phyloP scores from a whole-genome alignment of 2,329 filamentous ascomycete species.

The Penicillium psychrosexuale region DNA sequence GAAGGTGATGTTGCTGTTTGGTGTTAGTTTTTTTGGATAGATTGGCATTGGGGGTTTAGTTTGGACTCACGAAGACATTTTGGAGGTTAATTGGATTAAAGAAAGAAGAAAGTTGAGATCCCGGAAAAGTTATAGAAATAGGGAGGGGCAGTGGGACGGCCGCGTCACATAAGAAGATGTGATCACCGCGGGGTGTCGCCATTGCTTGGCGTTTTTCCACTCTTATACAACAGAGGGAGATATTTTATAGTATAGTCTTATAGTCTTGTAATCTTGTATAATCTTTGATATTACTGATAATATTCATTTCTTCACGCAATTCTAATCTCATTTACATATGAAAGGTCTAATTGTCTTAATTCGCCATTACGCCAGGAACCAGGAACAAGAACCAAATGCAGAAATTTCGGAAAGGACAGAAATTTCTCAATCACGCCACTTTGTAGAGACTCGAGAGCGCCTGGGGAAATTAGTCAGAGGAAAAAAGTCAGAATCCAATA shows the following conservation, averaged over 20 bases:
- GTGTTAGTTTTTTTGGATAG: slow-evolving; percentile 4
- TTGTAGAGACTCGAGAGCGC: slow-evolving; percentile 27
- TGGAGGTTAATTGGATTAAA: slow-evolving; percentile 11
- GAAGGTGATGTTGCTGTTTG: slow-evolving; percentile 46
- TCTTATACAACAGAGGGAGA: neutral
- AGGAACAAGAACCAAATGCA: slow-evolving; percentile 10
- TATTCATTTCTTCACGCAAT: neutral
- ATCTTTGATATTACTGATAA: neutral
- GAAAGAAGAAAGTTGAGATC: neutral
- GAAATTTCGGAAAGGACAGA: neutral
- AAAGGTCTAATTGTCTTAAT: neutral
- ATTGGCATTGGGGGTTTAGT: slow-evolving; percentile 1
- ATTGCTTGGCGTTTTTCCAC: neutral
- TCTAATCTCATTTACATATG: neutral
- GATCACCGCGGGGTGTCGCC: slow-evolving; percentile 26
- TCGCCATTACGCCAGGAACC: slow-evolving; percentile 17
- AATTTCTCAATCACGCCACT: slow-evolving; percentile 14
- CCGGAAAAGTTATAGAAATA: slow-evolving; percentile 4
- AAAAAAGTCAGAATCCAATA: neutral
- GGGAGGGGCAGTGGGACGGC: slow-evolving; percentile 18
- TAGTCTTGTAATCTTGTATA: neutral
- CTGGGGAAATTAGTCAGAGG: slow-evolving; percentile 10
- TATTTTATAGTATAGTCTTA: neutral
- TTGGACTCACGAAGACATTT: slow-evolving; percentile 37
- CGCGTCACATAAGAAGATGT: slow-evolving; percentile 18